Evolutionary conservation across 2,329 filamentous ascomycete species (phyloP).

Genomic region (Botrytis fragariae): DNA sequence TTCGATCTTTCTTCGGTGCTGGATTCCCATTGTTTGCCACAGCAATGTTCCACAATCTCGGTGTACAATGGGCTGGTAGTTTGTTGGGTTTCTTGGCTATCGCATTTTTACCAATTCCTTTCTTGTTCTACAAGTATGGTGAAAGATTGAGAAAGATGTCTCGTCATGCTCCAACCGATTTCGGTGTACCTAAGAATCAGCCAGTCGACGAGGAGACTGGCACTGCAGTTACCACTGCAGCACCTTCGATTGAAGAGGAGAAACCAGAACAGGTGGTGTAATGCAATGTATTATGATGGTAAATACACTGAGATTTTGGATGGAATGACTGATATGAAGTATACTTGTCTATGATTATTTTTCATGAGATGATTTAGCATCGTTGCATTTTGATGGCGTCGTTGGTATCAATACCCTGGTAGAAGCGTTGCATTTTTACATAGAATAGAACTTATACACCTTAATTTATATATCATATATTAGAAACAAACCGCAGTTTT

Average conservation of each 20-base stretch:
- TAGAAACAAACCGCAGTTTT: not conserved
- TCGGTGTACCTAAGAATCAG: not conserved
- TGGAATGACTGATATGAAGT: constrained; percentile 11
- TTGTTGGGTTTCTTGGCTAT: constrained; percentile 43
- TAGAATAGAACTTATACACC: not conserved
- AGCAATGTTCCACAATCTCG: constrained; percentile 41
- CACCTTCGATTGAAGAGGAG: not conserved
- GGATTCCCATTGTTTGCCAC: constrained; percentile 38
- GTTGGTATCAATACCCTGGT: constrained; percentile 11
- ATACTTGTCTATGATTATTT: not conserved
- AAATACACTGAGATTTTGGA: not conserved
- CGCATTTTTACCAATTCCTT: constrained; percentile 45
- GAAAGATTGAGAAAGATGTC: constrained; percentile 48
- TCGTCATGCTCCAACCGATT: constrained; percentile 25
- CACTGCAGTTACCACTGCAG: constrained; percentile 4
- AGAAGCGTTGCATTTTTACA: constrained; percentile 8
- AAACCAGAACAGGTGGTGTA: constrained; percentile 5
- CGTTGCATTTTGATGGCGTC: constrained; percentile 12
- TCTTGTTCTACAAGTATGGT: constrained; percentile 52
- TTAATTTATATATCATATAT: constrained; percentile 7
- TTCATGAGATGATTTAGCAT: not conserved
- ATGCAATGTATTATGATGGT: constrained; percentile 4
- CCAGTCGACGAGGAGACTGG: constrained; percentile 12
- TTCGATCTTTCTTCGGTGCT: constrained; percentile 27
- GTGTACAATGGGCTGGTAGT: constrained; percentile 42